A percentile compares a stretch with the other conserved stretches of the same genome.
Conservation (phyloP, 768 basidiomycete genomes). For the Antrodiella citrinella region DNA sequence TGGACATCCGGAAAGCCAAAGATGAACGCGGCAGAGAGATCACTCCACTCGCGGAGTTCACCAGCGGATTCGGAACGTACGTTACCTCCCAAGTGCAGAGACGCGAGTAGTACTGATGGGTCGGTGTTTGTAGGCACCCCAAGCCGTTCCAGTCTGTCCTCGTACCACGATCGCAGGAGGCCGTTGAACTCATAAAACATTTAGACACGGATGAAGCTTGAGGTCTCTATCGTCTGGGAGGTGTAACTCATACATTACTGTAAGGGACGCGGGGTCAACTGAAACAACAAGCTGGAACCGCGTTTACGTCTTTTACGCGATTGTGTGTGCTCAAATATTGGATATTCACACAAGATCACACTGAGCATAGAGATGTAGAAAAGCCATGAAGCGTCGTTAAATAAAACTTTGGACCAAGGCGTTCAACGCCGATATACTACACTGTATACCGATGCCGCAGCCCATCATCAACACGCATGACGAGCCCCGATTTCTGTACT, state of each 20-base stretch:
- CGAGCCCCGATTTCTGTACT: background rate
- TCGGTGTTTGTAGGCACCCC: background rate
- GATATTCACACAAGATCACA: background rate
- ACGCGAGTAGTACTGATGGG: conserved; percentile 2
- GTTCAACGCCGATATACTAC: background rate
- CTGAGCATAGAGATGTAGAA: background rate
- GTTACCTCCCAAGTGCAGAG: too few species aligned
- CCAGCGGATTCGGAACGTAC: background rate
- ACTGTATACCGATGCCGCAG: background rate
- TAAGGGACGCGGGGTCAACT: too few species aligned
- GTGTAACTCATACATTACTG: too few species aligned
- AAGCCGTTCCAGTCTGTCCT: background rate
- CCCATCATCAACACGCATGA: background rate
- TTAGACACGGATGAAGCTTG: background rate
- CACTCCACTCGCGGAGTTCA: background rate
- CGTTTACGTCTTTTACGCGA: too few species aligned
- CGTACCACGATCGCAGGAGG: background rate
- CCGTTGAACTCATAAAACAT: background rate
- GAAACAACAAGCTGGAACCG: too few species aligned
- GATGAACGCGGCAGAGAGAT: conserved; percentile 28
- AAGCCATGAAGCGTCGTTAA: background rate
- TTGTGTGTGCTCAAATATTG: too few species aligned
- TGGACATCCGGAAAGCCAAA: conserved; percentile 32
- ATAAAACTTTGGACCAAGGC: background rate
- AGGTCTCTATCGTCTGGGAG: too few species aligned